Conservation (phyloP, 257 asterid genomes). For the Agastache rugosa region DNA sequence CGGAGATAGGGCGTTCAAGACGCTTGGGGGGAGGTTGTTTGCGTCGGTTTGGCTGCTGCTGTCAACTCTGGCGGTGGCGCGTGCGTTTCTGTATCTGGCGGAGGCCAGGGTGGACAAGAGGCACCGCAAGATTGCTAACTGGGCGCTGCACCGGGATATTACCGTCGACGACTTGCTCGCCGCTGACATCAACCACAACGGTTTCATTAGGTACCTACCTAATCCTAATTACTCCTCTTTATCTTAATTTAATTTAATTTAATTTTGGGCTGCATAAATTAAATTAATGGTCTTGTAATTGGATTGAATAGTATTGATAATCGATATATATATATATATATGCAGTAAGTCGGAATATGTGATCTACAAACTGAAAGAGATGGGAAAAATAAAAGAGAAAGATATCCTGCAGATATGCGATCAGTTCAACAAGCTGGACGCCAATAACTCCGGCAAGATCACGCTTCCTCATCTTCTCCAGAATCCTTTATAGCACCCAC, state of each 20-base stretch:
- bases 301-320: too few species aligned
- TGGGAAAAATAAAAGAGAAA: conserved; percentile 61
- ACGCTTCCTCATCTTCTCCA: conserved; percentile 53
- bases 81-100: conserved; percentile 58
- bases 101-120: conserved; percentile 62
- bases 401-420: conserved; percentile 57
- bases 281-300: too few species aligned
- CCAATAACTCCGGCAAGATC: conserved; percentile 53
- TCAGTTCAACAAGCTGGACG: conserved; percentile 57
- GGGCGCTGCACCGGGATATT: conserved; percentile 56
- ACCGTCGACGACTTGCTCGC: conserved; percentile 58
- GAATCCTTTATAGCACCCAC: conserved; percentile 38
- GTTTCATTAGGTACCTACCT: conserved; percentile 48
- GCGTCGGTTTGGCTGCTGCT: conserved; percentile 59
- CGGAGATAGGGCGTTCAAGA: conserved; percentile 61
- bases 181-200: conserved; percentile 54
- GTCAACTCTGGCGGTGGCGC: conserved; percentile 61
- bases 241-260: too few species aligned
- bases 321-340: too few species aligned
- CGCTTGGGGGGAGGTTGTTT: conserved; percentile 50
- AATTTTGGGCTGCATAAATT: too few species aligned
- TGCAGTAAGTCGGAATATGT: conserved; percentile 63
- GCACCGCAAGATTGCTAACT: conserved; percentile 48
- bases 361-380: conserved; percentile 59
- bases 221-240: neutral